Conservation (phyloP, 306 rosid species). For the Vigna reflexopilosa region DNA sequence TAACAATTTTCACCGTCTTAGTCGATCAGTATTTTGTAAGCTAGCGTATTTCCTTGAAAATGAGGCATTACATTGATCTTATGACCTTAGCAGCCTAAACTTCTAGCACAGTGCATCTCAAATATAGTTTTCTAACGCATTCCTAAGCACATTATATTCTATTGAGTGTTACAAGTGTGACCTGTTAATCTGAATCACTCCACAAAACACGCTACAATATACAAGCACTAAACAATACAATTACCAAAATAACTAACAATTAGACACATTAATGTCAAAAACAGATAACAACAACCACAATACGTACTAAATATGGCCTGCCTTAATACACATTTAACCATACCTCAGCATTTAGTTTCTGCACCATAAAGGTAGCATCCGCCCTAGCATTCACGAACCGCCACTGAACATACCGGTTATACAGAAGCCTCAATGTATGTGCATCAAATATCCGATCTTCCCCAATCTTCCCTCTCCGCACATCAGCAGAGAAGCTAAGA, state of each 20-base stretch:
- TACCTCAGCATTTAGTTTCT: slow-evolving; percentile 90
- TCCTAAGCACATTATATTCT: slow-evolving; percentile 23
- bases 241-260: neutral
- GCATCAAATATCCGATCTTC: slow-evolving; percentile 94
- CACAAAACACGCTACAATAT: neutral
- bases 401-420: slow-evolving; percentile 93
- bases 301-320: slow-evolving; percentile 7
- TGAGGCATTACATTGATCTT: slow-evolving; percentile 15
- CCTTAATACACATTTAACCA: slow-evolving; percentile 22
- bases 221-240: slow-evolving; percentile 8
- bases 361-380: slow-evolving; percentile 90
- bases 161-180: slow-evolving; percentile 8
- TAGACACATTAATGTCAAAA: slow-evolving; percentile 18
- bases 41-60: slow-evolving; percentile 36
- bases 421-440: slow-evolving; percentile 87
- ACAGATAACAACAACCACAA: slow-evolving; percentile 18
- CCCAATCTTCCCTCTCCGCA: slow-evolving; percentile 95
- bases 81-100: slow-evolving; percentile 41
- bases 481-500: slow-evolving; percentile 90
- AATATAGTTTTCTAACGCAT: slow-evolving; percentile 23
- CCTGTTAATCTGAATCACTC: slow-evolving; percentile 33
- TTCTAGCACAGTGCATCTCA: slow-evolving; percentile 27
- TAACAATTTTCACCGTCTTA: slow-evolving; percentile 16
- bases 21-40: slow-evolving; percentile 24
- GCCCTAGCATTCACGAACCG: slow-evolving; percentile 98